These are phyloP conservation scores for Artemisia argyi DNA, from an alignment of 129 eudicot species.

Conservation along the genomic window DNA sequence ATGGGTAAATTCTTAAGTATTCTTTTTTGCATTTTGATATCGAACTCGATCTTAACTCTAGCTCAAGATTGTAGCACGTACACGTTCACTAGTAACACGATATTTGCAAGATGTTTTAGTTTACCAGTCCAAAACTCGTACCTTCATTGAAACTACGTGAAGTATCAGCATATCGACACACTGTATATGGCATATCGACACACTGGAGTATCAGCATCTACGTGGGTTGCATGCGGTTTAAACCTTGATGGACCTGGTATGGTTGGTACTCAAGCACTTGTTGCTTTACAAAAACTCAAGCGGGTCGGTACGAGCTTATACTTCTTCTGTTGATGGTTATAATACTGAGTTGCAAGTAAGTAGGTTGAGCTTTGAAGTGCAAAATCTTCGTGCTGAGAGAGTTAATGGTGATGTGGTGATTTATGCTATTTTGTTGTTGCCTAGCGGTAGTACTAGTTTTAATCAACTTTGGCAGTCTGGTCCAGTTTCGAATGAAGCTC, in stretches of 20 bases:
- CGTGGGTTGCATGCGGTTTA: constrained; percentile 87
- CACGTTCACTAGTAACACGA: too few species aligned
- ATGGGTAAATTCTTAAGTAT: too few species aligned
- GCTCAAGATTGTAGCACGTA: too few species aligned
- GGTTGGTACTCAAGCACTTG: constrained; percentile 62
- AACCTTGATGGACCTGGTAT: constrained; percentile 49
- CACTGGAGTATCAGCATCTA: constrained; percentile 34
- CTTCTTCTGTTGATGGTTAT: constrained; percentile 36
- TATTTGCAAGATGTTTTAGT: too few species aligned
- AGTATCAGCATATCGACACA: too few species aligned
- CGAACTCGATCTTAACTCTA: too few species aligned
- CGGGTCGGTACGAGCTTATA: constrained; percentile 48
- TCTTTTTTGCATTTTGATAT: too few species aligned
- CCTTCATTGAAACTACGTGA: too few species aligned
- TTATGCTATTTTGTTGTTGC: constrained; percentile 59
- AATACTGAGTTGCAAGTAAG: constrained; percentile 26
- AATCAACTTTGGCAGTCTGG: constrained; percentile 90
- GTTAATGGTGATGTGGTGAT: constrained; percentile 51
- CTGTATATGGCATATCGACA: too few species aligned
- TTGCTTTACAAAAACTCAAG: constrained; percentile 47
- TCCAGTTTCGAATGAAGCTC: constrained; percentile 38
- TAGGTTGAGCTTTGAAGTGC: constrained; percentile 59
- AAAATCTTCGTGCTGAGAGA: constrained; percentile 37
- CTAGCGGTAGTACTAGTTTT: constrained; percentile 46
- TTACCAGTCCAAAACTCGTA: too few species aligned